These are phyloP conservation scores for Chenopodium album DNA, from an alignment of 148 eudicot species.

Conservation along the genomic window DNA sequence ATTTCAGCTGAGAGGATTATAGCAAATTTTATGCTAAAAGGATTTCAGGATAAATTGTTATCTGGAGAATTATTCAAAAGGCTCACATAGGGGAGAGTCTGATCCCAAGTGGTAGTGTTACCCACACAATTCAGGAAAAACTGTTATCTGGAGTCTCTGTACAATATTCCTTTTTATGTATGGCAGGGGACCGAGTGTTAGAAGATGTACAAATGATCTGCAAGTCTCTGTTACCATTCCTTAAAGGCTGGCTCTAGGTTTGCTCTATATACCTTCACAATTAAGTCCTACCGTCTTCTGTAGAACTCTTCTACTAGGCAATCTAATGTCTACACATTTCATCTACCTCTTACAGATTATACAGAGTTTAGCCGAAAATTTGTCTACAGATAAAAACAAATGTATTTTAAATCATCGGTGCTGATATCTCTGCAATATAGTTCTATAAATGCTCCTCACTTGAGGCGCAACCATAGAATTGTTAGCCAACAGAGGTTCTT, in stretches of 20 bases:
- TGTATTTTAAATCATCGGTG: neutral
- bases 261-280: neutral
- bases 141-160: neutral
- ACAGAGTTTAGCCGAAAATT: neutral
- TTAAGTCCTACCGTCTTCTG: neutral
- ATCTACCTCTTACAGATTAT: neutral
- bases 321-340: neutral
- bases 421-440: neutral
- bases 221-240: neutral
- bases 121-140: neutral
- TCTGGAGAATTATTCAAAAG: neutral
- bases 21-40: neutral
- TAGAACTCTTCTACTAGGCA: neutral
- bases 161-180: too few relatives aligned
- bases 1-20: neutral
- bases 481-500: neutral
- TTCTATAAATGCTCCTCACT: neutral
- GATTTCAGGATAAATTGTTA: neutral
- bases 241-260: neutral
- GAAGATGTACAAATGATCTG: neutral
- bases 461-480: neutral
- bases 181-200: neutral
- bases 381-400: neutral
- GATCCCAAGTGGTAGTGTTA: neutral
- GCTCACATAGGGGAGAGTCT: neutral